Evolutionary conservation across 805 yeast species (phyloP).

Genomic region (Clavispora vitiphila): DNA sequence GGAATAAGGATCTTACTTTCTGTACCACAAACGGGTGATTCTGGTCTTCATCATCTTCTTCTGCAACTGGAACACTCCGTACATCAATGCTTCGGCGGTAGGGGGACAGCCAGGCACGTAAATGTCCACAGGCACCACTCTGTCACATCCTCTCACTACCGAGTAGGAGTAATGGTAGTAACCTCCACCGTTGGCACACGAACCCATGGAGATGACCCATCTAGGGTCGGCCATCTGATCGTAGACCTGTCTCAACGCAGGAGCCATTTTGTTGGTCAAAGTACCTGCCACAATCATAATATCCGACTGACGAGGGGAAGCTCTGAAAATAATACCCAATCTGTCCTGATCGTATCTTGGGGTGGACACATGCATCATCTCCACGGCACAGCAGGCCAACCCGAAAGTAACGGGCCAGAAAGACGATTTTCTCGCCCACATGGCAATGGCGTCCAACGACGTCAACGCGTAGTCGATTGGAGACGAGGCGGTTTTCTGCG

Average conservation of each 20-base stretch:
- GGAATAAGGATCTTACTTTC: constrained; percentile 31
- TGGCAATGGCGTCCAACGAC: constrained; percentile 73
- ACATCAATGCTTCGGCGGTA: constrained; percentile 84
- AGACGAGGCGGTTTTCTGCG: constrained; percentile 48
- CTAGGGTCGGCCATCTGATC: constrained; percentile 94
- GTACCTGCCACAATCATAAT: constrained; percentile 92
- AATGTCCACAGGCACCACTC: constrained; percentile 83
- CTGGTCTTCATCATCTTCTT: constrained; percentile 83
- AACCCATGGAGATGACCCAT: constrained; percentile 93
- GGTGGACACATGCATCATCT: constrained; percentile 91
- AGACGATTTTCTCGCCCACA: constrained; percentile 89
- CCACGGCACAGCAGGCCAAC: constrained; percentile 89
- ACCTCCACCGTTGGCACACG: constrained; percentile 93
- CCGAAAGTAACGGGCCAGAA: constrained; percentile 95
- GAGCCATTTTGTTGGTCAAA: constrained; percentile 89
- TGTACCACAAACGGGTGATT: constrained; percentile 82
- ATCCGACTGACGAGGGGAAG: constrained; percentile 89
- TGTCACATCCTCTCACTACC: constrained; percentile 86
- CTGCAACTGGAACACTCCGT: constrained; percentile 83
- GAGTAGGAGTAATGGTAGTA: constrained; percentile 86
- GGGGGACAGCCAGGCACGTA: constrained; percentile 95
- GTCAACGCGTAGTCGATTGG: constrained; percentile 79
- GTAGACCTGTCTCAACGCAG: constrained; percentile 86
- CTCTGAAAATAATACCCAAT: constrained; percentile 88
- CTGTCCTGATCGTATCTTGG: constrained; percentile 92